phyloP scores from a whole-genome alignment of 306 rosid genomes.

The Medicago lupulina region DNA sequence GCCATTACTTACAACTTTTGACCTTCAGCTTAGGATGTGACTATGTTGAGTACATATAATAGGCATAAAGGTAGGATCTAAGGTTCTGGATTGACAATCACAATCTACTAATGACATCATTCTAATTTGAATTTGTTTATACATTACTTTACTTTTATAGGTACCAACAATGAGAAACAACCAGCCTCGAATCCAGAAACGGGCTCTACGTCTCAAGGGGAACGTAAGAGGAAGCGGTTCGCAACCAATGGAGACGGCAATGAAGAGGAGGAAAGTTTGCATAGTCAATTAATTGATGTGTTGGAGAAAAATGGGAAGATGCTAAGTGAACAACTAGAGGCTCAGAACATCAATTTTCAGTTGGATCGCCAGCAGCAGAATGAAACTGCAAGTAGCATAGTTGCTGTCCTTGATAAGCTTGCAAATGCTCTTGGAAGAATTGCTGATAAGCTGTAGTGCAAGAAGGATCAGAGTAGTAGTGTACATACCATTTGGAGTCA shows the following conservation, averaged over 20 bases:
- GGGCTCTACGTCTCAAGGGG: slow-evolving; percentile 82
- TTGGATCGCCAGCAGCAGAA: slow-evolving; percentile 87
- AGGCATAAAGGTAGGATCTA: slow-evolving; percentile 12
- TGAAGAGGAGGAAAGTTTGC: slow-evolving; percentile 66
- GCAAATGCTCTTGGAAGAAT: slow-evolving; percentile 93
- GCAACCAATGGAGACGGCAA: slow-evolving; percentile 53
- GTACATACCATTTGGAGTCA: slow-evolving; percentile 63
- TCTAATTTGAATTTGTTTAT: slow-evolving; percentile 16
- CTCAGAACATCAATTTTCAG: slow-evolving; percentile 76
- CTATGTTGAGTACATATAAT: slow-evolving; percentile 1
- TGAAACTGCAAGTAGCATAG: slow-evolving; percentile 66
- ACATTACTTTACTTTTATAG: slow-evolving; percentile 45
- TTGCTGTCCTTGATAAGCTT: slow-evolving; percentile 89
- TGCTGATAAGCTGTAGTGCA: slow-evolving; percentile 82
- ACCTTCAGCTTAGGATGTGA: slow-evolving; percentile 11
- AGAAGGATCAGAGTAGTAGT: slow-evolving; percentile 45
- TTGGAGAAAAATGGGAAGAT: slow-evolving; percentile 83
- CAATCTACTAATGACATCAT: slow-evolving; percentile 17
- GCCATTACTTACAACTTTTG: slow-evolving; percentile 28
- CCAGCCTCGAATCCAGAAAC: slow-evolving; percentile 64
- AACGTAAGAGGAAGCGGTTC: slow-evolving; percentile 72
- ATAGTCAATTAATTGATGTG: slow-evolving; percentile 75
- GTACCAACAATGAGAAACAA: slow-evolving; percentile 60
- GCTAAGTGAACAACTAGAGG: slow-evolving; percentile 74
- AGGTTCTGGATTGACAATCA: slow-evolving; percentile 26